Percentiles rank a stretch among this genome's conserved stretches.
These are phyloP conservation scores for Cafeteria roenbergensis DNA, from an alignment of 108 stramenopile species.

Conservation along the genomic window DNA sequence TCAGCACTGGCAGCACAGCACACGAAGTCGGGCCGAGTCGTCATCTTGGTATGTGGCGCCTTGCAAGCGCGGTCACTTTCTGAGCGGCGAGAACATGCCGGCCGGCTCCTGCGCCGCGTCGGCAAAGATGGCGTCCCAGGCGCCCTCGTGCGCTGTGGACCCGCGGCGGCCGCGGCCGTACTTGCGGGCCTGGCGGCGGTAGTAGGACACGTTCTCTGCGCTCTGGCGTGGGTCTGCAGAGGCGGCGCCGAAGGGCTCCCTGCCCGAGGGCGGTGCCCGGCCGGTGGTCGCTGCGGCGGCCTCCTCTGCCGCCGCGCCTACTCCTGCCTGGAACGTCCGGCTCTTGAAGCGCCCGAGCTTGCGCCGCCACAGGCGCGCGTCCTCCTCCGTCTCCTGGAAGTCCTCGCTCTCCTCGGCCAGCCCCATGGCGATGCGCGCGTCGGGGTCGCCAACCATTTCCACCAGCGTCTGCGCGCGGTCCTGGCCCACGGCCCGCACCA, in stretches of 20 bases:
- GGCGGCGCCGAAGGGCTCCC: too few species aligned
- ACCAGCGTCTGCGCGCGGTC: not conserved
- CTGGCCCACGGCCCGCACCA: not conserved
- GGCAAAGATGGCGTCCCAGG: not conserved
- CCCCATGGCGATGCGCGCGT: not conserved
- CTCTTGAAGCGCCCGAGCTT: not conserved
- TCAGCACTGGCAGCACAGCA: too few species aligned
- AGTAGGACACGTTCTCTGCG: not conserved
- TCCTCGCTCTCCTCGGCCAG: not conserved
- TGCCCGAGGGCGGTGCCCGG: too few species aligned
- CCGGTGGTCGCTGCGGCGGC: too few species aligned
- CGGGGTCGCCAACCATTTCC: not conserved
- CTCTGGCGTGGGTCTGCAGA: too few species aligned
- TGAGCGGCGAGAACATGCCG: too few species aligned
- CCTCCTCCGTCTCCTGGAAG: not conserved
- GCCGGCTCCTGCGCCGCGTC: too few species aligned
- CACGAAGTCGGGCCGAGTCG: too few species aligned
- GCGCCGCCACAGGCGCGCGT: slow-evolving; percentile 1
- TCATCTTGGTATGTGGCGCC: too few species aligned
- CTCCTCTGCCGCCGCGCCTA: too few species aligned
- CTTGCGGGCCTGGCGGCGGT: not conserved
- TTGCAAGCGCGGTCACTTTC: too few species aligned
- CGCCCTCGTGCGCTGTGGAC: not conserved
- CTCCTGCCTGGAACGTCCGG: too few species aligned
- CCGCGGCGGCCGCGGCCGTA: slow-evolving; percentile 2